These are phyloP conservation scores for Flaveria floridana DNA, from an alignment of 140 eudicot species.

Conservation along the genomic window DNA sequence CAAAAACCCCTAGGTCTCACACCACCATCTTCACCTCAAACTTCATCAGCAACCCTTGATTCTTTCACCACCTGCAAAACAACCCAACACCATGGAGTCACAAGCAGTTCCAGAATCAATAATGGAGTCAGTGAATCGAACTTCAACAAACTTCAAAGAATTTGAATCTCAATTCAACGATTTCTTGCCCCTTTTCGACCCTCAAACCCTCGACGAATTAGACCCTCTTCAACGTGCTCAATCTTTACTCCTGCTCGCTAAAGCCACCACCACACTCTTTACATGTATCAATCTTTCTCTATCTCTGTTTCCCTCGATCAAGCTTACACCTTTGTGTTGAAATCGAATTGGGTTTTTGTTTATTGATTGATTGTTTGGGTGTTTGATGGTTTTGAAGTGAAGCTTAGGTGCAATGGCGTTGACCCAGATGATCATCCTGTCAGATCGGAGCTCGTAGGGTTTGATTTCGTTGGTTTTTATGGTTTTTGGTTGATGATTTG, in stretches of 20 bases:
- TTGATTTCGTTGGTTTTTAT: neutral
- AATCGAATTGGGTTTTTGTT: neutral
- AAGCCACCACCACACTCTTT: slow-evolving; percentile 66
- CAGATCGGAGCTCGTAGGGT: slow-evolving; percentile 64
- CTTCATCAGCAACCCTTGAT: slow-evolving; percentile 26
- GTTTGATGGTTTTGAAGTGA: slow-evolving; percentile 51
- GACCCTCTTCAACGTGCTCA: slow-evolving; percentile 82
- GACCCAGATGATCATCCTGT: slow-evolving; percentile 89
- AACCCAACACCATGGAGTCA: slow-evolving; percentile 23
- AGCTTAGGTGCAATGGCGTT: slow-evolving; percentile 78
- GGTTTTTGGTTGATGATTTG: neutral
- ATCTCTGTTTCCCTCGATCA: neutral
- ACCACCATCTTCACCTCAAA: neutral
- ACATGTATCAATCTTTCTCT: slow-evolving; percentile 29
- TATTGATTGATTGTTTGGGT: neutral
- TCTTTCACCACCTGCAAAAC: neutral
- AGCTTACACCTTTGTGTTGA: neutral
- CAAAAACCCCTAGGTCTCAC: no score
- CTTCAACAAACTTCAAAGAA: slow-evolving; percentile 53
- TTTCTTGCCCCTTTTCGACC: slow-evolving; percentile 52
- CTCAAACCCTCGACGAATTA: slow-evolving; percentile 42
- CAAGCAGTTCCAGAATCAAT: slow-evolving; percentile 60
- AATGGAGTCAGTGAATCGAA: slow-evolving; percentile 60
- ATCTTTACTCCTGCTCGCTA: slow-evolving; percentile 64
- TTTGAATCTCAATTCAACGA: slow-evolving; percentile 52